phyloP scores from a whole-genome alignment of 2,329 filamentous ascomycete genomes.

The Pseudohalonectria lignicola region DNA sequence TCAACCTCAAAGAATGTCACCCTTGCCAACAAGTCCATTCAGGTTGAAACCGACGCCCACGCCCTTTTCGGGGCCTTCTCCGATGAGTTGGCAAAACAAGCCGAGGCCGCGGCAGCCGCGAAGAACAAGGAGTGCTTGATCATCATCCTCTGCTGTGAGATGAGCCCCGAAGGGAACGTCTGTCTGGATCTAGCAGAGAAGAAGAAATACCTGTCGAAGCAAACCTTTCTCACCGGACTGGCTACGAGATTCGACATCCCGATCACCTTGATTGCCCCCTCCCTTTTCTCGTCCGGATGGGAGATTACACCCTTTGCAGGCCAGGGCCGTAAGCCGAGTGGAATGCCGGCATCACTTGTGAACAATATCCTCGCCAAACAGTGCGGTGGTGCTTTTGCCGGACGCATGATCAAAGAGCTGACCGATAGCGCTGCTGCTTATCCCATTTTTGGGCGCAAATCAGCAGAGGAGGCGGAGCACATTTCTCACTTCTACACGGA shows the following conservation, averaged over 20 bases:
- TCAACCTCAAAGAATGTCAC: not conserved
- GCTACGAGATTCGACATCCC: not conserved
- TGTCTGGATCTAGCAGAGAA: not conserved
- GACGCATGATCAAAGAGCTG: not conserved
- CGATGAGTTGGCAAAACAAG: constrained; percentile 1
- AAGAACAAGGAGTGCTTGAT: not conserved
- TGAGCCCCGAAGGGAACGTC: constrained; percentile 1
- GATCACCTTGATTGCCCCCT: constrained; percentile 1
- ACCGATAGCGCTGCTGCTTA: not conserved
- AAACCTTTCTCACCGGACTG: not conserved
- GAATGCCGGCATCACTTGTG: not conserved
- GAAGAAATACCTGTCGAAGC: not conserved
- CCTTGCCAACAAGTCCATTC: not conserved
- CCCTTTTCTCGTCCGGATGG: constrained; percentile 1
- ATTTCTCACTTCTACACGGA: not conserved
- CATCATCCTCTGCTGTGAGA: not conserved
- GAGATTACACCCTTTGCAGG: not conserved
- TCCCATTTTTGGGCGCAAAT: not conserved
- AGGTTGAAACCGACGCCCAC: not conserved
- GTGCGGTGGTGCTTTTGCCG: constrained; percentile 1
- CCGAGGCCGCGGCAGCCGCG: not conserved
- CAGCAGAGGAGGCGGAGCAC: not conserved
- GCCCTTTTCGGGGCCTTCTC: constrained; percentile 1
- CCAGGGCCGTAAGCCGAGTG: not conserved
- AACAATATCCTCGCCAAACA: not conserved